Evolutionary conservation across 768 basidiomycete genomes (phyloP).

Genomic region (Guyanaporus albipodus): DNA sequence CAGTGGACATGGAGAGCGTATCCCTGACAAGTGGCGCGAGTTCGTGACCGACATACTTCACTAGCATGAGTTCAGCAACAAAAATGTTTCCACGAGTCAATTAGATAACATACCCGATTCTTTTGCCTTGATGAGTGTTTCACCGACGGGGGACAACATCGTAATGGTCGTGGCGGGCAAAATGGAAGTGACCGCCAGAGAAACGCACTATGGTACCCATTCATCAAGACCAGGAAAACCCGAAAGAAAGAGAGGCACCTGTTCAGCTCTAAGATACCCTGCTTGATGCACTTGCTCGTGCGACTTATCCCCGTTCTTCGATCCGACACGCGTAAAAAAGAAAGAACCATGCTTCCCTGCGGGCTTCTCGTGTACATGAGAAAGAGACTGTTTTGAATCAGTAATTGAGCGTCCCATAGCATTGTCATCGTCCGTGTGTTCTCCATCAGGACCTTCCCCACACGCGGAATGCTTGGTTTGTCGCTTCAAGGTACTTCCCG

Average conservation of each 20-base stretch:
- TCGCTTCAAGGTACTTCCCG: conserved; percentile 11
- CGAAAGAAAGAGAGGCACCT: conserved; percentile 3
- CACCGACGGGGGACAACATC: conserved; percentile 23
- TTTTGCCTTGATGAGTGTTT: conserved; percentile 17
- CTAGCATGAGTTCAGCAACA: conserved; percentile 12
- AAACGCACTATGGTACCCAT: conserved; percentile 16
- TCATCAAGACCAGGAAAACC: neutral
- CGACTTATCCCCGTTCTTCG: conserved; percentile 17
- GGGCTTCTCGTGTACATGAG: conserved; percentile 13
- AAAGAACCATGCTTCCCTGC: conserved; percentile 32
- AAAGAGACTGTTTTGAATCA: neutral
- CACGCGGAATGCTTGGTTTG: neutral
- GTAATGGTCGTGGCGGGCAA: conserved; percentile 15
- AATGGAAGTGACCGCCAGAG: conserved; percentile 28
- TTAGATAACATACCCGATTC: conserved; percentile 14
- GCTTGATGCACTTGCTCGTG: conserved; percentile 10
- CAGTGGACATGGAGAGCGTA: conserved; percentile 32
- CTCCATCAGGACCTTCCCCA: neutral
- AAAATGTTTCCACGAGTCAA: neutral
- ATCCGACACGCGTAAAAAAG: conserved; percentile 14
- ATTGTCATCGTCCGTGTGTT: neutral
- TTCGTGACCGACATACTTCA: conserved; percentile 33
- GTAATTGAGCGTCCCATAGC: neutral
- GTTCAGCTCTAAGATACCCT: conserved; percentile 30
- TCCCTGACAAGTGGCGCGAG: conserved; percentile 36